Evolutionary conservation across 2,329 filamentous ascomycete genomes (phyloP).

Genomic region (Monosporascus sp.): DNA sequence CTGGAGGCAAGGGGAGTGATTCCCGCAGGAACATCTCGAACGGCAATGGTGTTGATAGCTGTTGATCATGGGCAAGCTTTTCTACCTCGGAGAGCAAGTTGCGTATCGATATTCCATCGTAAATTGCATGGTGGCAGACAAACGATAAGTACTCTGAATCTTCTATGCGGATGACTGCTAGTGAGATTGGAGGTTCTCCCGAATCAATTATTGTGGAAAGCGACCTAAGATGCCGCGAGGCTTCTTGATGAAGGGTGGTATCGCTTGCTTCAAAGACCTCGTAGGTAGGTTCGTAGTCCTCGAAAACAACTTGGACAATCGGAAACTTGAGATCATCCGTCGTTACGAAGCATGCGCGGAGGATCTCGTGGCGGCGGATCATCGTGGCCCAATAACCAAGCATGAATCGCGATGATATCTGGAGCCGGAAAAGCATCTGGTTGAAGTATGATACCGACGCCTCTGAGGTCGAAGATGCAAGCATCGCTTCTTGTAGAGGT

Average conservation of each 20-base stretch:
- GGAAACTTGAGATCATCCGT: conserved; percentile 57
- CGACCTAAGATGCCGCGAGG: conserved; percentile 30
- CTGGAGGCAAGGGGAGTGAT: conserved; percentile 42
- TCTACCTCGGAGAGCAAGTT: conserved; percentile 68
- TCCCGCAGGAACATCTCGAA: conserved; percentile 62
- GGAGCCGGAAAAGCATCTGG: conserved; percentile 59
- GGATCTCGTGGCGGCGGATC: conserved; percentile 63
- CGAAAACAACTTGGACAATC: conserved; percentile 67
- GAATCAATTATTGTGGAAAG: conserved; percentile 40
- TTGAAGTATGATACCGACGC: conserved; percentile 63
- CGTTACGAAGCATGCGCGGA: conserved; percentile 69
- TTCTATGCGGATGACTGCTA: conserved; percentile 32
- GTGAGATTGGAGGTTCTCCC: conserved; percentile 38
- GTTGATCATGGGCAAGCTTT: conserved; percentile 40
- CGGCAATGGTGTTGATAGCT: conserved; percentile 43
- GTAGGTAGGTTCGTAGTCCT: conserved; percentile 38
- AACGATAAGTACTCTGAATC: conserved; percentile 39
- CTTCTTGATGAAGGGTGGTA: conserved; percentile 12
- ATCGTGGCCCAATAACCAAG: conserved; percentile 57
- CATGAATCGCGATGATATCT: conserved; percentile 44
- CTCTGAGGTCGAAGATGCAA: conserved; percentile 45
- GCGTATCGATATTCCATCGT: conserved; percentile 75
- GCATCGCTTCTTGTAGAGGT: conserved; percentile 82
- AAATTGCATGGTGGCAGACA: conserved; percentile 72
- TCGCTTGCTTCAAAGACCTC: conserved; percentile 22